Evolutionary conservation across 768 basidiomycete genomes (phyloP).

Genomic region (Pilatotrama ljubarskyi): DNA sequence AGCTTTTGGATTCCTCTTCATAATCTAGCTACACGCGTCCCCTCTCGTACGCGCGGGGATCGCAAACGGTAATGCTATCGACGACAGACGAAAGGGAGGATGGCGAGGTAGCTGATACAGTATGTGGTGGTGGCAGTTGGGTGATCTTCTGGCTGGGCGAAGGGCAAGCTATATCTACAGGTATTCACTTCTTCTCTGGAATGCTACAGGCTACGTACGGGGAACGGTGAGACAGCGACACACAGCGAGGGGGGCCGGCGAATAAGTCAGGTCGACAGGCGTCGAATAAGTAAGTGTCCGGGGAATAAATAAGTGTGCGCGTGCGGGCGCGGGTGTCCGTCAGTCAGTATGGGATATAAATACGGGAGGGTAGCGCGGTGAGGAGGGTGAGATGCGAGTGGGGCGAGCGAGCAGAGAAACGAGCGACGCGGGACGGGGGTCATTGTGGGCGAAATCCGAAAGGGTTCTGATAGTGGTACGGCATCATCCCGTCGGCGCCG

Average conservation of each 20-base stretch:
- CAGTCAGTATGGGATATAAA: constrained; percentile 15
- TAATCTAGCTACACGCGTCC: constrained; percentile 21
- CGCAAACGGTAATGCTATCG: background rate
- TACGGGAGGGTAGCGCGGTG: constrained; percentile 14
- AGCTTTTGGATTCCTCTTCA: constrained; percentile 48
- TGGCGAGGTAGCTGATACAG: constrained; percentile 3
- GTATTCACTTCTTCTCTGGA: constrained; percentile 5
- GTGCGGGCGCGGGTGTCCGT: constrained; percentile 10
- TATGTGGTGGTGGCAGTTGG: background rate
- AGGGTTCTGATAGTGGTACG: constrained; percentile 7
- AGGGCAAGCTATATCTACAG: constrained; percentile 9
- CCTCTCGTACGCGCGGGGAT: background rate
- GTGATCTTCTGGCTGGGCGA: background rate
- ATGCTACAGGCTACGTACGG: constrained; percentile 1
- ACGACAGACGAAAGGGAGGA: background rate
- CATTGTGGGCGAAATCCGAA: constrained; percentile 7
- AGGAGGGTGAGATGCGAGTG: background rate
- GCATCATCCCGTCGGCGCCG: constrained; percentile 7
- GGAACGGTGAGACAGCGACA: background rate
- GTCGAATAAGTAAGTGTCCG: constrained; percentile 10
- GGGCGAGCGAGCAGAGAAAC: background rate
- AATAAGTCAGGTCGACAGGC: constrained; percentile 16
- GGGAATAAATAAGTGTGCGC: constrained; percentile 18
- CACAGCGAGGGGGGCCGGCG: constrained; percentile 13
- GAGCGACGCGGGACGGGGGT: background rate